Evolutionary conservation across 2,329 filamentous ascomycete genomes (phyloP).

Genomic region (Hypoxylon sp.): DNA sequence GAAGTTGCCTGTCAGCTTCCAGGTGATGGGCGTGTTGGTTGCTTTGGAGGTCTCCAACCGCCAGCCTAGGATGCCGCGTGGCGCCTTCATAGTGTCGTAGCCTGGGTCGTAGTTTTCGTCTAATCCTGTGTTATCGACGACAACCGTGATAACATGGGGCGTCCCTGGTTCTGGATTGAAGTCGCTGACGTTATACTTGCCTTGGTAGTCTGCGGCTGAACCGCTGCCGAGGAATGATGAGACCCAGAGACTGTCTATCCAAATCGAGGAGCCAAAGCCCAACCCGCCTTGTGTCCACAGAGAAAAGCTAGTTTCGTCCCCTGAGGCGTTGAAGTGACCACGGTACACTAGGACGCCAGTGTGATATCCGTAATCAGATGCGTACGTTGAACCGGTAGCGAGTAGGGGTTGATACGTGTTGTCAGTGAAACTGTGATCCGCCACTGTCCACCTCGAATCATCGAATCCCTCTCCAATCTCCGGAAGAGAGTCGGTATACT

Average conservation of each 20-base stretch:
- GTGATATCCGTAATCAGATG: conserved; percentile 80
- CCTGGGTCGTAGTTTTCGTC: conserved; percentile 69
- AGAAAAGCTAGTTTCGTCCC: conserved; percentile 67
- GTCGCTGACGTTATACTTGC: conserved; percentile 58
- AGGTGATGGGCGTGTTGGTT: conserved; percentile 55
- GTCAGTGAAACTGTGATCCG: conserved; percentile 66
- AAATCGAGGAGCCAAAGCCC: conserved; percentile 76
- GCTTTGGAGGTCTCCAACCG: conserved; percentile 52
- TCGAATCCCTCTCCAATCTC: conserved; percentile 74
- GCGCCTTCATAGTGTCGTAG: conserved; percentile 70
- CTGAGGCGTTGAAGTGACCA: conserved; percentile 74
- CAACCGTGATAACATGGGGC: conserved; percentile 72
- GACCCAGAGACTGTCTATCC: conserved; percentile 74
- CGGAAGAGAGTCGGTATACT: conserved; percentile 76
- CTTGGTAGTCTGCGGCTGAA: conserved; percentile 47
- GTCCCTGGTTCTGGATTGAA: conserved; percentile 63
- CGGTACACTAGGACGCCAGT: conserved; percentile 76
- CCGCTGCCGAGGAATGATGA: conserved; percentile 53
- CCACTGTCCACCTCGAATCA: conserved; percentile 74
- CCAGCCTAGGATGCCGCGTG: conserved; percentile 72
- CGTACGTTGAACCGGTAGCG: conserved; percentile 72
- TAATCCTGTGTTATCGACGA: conserved; percentile 79
- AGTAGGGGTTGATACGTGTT: conserved; percentile 70
- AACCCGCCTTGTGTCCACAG: conserved; percentile 74
- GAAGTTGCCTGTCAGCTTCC: conserved; percentile 77